Conservation (phyloP, 495 filamentous ascomycete genomes). For the Astrocystis sublimbata region DNA sequence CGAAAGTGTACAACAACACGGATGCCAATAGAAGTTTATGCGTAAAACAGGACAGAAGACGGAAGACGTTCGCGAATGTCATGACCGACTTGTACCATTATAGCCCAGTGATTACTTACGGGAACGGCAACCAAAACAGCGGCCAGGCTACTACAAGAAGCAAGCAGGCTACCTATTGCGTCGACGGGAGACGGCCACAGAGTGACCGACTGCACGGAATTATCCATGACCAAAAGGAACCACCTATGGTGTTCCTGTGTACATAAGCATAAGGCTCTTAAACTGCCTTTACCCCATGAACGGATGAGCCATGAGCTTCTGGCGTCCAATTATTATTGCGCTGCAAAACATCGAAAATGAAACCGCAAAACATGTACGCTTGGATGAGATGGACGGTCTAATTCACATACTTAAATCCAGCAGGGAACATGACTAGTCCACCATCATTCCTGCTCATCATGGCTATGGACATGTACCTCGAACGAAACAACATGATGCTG, state of each 20-base stretch:
- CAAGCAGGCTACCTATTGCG: no score
- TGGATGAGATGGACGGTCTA: neutral
- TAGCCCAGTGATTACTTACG: neutral
- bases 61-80: conserved; percentile 9
- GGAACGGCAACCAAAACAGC: neutral
- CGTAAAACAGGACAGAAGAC: conserved; percentile 2
- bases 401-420: neutral
- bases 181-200: no score
- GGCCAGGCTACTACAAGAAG: neutral
- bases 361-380: neutral
- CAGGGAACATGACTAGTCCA: neutral
- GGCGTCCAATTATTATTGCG: neutral
- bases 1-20: neutral
- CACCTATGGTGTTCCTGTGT: no score
- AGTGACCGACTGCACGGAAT: no score
- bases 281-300: no score
- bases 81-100: conserved; percentile 11
- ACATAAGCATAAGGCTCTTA: no score
- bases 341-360: neutral
- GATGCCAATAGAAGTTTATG: neutral
- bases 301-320: no score
- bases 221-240: no score
- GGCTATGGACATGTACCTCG: neutral
- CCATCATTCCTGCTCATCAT: neutral
- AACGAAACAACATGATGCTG: neutral